Conservation (phyloP, 768 basidiomycete genomes). For the Collybia mongolica region DNA sequence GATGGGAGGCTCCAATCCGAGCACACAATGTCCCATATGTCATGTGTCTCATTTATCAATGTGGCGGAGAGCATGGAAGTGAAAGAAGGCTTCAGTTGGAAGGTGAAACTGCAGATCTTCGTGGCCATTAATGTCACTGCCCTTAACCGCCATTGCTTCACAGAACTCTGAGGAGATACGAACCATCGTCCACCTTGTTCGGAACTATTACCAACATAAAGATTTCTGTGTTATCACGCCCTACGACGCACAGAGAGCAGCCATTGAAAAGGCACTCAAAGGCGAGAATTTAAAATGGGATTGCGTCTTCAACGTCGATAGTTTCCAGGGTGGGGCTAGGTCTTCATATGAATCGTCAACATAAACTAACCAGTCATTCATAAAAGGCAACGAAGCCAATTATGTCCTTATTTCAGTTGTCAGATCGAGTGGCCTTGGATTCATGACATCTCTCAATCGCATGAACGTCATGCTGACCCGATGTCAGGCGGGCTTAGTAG, state of each 20-base stretch:
- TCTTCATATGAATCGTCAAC: not conserved
- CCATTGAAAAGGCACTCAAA: constrained; percentile 35
- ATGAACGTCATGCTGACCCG: constrained; percentile 56
- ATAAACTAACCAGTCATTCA: not conserved
- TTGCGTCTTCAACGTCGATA: constrained; percentile 50
- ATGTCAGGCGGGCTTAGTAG: constrained; percentile 43
- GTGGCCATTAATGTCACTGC: not conserved
- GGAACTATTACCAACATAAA: constrained; percentile 32
- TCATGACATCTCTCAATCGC: constrained; percentile 40
- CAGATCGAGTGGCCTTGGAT: constrained; percentile 42
- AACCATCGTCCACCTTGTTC: constrained; percentile 39
- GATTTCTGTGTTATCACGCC: constrained; percentile 52
- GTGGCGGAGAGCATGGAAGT: constrained; percentile 35
- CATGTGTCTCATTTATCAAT: constrained; percentile 46
- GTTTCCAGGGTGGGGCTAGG: constrained; percentile 44
- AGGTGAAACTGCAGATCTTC: constrained; percentile 23
- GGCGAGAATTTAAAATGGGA: constrained; percentile 35
- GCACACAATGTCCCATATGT: constrained; percentile 28
- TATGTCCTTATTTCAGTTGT: constrained; percentile 51
- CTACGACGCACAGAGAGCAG: constrained; percentile 51
- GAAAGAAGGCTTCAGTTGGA: constrained; percentile 40
- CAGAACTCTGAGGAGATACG: constrained; percentile 44
- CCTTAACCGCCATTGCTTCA: not conserved
- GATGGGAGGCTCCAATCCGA: constrained; percentile 32
- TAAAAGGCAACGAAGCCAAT: constrained; percentile 48